phyloP scores from a whole-genome alignment of 495 filamentous ascomycete genomes.

The Tuber calosporum region DNA sequence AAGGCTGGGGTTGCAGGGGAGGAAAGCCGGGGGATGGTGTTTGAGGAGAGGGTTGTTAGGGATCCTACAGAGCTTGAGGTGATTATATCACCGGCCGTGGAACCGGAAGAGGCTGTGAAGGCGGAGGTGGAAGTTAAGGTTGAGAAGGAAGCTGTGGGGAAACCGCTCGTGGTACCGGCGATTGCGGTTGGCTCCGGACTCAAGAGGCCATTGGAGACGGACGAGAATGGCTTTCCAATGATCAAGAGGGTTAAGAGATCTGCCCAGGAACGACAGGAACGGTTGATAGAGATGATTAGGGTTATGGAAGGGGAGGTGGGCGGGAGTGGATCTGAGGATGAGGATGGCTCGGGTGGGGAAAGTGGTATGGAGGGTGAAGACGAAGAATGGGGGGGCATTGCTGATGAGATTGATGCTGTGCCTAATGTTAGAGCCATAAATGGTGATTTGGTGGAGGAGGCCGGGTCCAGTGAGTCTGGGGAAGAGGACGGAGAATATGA shows the following conservation, averaged over 20 bases:
- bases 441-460: conserved; percentile 42
- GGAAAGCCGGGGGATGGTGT: conserved; percentile 46
- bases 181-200: conserved; percentile 63
- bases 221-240: conserved; percentile 67
- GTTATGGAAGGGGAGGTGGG: conserved; percentile 18
- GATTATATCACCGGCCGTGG: conserved; percentile 17
- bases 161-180: conserved; percentile 11
- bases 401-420: conserved; percentile 17
- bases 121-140: conserved; percentile 18
- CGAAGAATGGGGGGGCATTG: conserved; percentile 33
- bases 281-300: conserved; percentile 23
- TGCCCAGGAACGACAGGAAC: conserved; percentile 39
- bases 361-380: conserved; percentile 16
- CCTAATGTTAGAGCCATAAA: neutral
- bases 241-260: conserved; percentile 60
- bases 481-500: conserved; percentile 42
- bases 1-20: conserved; percentile 53
- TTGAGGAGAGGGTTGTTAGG: conserved; percentile 41
- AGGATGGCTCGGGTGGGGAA: conserved; percentile 23
- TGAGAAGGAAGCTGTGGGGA: neutral
- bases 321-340: conserved; percentile 26
- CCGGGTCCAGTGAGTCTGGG: conserved; percentile 26
- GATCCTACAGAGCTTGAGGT: conserved; percentile 23
- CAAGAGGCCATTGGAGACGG: conserved; percentile 75
- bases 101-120: conserved; percentile 42